These are phyloP conservation scores for Ceratocystis alfenasii DNA, from an alignment of 2,329 filamentous ascomycete genomes.

Conservation along the genomic window DNA sequence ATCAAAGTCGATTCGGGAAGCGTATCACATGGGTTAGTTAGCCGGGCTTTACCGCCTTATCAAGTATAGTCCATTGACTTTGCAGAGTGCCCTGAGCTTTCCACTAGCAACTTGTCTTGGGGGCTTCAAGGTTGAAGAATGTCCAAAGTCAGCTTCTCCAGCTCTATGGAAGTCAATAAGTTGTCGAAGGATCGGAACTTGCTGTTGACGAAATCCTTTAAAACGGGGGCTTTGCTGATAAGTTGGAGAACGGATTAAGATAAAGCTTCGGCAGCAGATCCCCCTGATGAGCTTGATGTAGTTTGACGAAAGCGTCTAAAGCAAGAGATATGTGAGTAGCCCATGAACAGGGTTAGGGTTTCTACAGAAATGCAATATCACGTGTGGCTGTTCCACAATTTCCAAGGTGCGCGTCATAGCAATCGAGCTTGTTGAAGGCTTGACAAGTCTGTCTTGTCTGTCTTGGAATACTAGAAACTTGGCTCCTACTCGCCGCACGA, in stretches of 20 bases:
- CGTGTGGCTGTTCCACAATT: too few species aligned
- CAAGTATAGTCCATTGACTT: background rate
- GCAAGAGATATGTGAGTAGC: too few species aligned
- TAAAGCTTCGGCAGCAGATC: too few species aligned
- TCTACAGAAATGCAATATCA: too few species aligned
- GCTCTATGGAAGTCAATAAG: background rate
- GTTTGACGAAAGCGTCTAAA: too few species aligned
- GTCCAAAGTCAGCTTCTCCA: background rate
- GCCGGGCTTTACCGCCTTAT: slow-evolving; percentile 4
- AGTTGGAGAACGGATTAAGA: background rate
- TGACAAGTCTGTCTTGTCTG: too few species aligned
- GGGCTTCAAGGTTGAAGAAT: background rate
- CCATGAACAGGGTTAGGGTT: too few species aligned
- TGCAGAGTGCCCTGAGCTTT: background rate
- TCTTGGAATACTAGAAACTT: too few species aligned
- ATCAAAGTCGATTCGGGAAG: background rate
- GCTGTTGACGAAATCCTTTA: background rate
- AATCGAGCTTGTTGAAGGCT: too few species aligned
- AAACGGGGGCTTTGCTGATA: background rate
- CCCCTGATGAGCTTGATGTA: too few species aligned
- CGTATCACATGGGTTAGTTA: background rate
- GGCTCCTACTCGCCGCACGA: too few species aligned
- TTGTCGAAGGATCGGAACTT: background rate
- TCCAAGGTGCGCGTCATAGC: too few species aligned
- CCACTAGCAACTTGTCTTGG: background rate